A percentile compares a stretch with the other conserved stretches of the same genome.
Conservation (phyloP, 495 filamentous ascomycete genomes). For the Neurospora sp. region DNA sequence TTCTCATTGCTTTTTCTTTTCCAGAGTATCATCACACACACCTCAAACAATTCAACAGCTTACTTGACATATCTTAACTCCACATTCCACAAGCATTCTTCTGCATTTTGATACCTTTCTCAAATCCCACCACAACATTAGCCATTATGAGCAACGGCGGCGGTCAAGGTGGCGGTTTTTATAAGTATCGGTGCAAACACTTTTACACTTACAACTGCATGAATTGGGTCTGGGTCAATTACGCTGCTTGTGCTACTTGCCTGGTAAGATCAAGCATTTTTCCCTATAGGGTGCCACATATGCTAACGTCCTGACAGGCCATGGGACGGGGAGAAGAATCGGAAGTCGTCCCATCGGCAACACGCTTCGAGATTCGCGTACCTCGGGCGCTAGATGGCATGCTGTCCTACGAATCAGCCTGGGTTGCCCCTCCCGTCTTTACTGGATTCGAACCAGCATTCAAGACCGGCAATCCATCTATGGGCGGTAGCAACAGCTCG, state of each 20-base stretch:
- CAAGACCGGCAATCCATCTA: background rate
- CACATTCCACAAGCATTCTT: background rate
- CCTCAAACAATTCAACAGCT: background rate
- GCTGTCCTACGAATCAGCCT: conserved; percentile 10
- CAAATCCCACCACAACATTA: background rate
- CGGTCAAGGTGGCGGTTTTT: conserved; percentile 39
- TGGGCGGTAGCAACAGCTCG: conserved; percentile 2
- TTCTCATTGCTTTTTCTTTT: background rate
- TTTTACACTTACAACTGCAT: conserved; percentile 47
- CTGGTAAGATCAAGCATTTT: conserved; percentile 32
- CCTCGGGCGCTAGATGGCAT: conserved; percentile 34
- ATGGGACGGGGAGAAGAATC: conserved; percentile 38
- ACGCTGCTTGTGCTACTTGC: conserved; percentile 46
- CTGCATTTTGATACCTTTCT: background rate
- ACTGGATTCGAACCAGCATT: background rate
- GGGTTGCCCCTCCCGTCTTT: background rate
- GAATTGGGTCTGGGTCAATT: conserved; percentile 54
- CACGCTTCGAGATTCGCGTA: conserved; percentile 24
- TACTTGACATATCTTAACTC: background rate
- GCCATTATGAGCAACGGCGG: background rate
- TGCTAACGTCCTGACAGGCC: conserved; percentile 19
- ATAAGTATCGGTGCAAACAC: conserved; percentile 54
- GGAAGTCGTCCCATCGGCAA: conserved; percentile 6
- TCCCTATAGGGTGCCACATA: background rate
- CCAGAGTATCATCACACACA: background rate